Evolutionary conservation across 1,139 yeast genomes (phyloP), one percentile per base, ranked within the genome.

Genomic region (Torulaspora pretoriensis): DNA sequence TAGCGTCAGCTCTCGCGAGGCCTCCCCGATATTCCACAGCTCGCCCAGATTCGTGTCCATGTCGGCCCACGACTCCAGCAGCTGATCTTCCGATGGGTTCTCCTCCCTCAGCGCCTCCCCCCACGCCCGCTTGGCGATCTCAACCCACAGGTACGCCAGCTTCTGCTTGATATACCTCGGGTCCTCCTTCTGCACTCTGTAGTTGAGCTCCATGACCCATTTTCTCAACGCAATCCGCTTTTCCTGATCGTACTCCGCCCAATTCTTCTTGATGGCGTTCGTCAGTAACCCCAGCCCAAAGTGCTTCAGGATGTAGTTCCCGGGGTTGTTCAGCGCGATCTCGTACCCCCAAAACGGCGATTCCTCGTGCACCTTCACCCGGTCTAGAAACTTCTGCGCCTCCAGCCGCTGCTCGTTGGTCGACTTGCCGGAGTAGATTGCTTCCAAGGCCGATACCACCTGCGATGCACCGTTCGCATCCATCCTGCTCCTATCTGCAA

Each of bases 301-400:
- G 64, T 94, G 97, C 50, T 97, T 79, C 14, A 90, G 89, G 29
- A 86, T 81, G 53, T 76, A 78, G 56, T 80, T 77, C 46, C 77
- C 73, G 39, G 80, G 77, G 56, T 78, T 77, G 51, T 81, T 81
- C 29, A 77, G 63, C 1, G 95, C 92, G 49, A 92, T 72, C 61
- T 85, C 90, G 67, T 83, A 90, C 1, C 98, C 98, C 92, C 96
- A 89, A 50, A 71, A 78, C 0, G 97, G 97, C 32, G 95, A 83
- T 61, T 89, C 94, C 10, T 83, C 86, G 51, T 84, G 81, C 35
- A 73, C 68, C 60, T 88, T 89, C 35, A 90, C 78, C 9, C 80
- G 70, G 56, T 89, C 96, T 35, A 92, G 71, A 55, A 88, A 86
- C 44, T 64, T 70, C 58, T 84, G 92, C 4, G 92, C 90, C 47